Base-by-base conservation (phyloP, 257 asterid species). In the Echites panduratus region DNA sequence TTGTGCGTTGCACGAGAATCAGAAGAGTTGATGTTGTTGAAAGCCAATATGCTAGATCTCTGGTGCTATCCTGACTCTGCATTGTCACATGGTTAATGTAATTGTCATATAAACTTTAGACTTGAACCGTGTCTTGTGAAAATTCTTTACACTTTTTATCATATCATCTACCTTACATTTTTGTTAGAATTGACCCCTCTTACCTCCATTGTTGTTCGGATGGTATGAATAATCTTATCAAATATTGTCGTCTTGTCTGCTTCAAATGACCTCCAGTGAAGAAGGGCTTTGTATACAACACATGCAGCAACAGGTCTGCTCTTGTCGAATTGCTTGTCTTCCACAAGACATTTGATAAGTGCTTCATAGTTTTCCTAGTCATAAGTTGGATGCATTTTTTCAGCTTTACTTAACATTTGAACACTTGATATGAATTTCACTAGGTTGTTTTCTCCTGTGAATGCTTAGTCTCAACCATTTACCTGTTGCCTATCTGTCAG, bases 231-330 rank as follows among this genome's bases (percentile, higher is more conserved):
- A 73, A 92, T 88, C 85, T 87, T 90, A 66, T 92, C 96, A 71
- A 92, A 92, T 75, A 92, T 87, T 58, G 70, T 85, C 47, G 96
- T 90, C 82, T 88, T 92, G 45, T 92, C 96, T 76, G 97, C 98
- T 83, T 92, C 96, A 35, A 92, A 90, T 68, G 95, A 86, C 85
- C 98, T 90, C 97, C 98, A 92, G 71, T 92, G 96, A 76, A 92
- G 76, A 80, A 92, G 96, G 56, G 89, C 77, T 83, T 87, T 87
- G 85, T 86, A 90, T 38, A 90, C 86, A 27, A 86, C 76, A 79
- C 93, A 90, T 74, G 98, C 96, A 84, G 96, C 93, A 74, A 86
- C 82, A 27, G 98, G 94, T 78, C 84, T 92, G 75, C 87, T 81
- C 77, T 86, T 82, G 74, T 88, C 92, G 73, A 92, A 92, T 65